Conservation (phyloP, 2,329 filamentous ascomycete genomes). For the Leptodontidium sp. region DNA sequence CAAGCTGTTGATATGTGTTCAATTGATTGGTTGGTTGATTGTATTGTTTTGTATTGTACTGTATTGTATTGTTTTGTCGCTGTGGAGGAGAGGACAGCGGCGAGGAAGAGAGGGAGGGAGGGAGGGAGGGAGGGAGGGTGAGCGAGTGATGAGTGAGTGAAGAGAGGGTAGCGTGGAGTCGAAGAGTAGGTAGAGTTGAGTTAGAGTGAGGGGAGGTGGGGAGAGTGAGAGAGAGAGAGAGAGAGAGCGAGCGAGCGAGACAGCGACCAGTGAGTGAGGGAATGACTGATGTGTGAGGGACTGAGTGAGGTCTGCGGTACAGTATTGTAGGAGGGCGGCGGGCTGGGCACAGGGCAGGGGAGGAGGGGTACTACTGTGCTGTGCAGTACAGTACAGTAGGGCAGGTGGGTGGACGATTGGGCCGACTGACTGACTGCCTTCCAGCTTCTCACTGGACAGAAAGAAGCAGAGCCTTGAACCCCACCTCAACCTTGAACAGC, state of each 20-base stretch:
- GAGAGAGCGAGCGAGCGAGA: background rate
- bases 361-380: too few species aligned
- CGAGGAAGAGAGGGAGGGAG: constrained; percentile 5
- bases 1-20: constrained; percentile 12
- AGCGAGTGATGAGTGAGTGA: background rate
- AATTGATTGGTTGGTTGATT: background rate
- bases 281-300: too few species aligned
- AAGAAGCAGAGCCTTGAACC: background rate
- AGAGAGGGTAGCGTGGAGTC: constrained; percentile 1
- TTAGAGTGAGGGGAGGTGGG: background rate
- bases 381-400: too few species aligned
- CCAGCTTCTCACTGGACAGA: background rate
- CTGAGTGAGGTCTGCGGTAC: too few species aligned
- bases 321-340: too few species aligned
- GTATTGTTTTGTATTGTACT: background rate
- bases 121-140: background rate
- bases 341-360: too few species aligned
- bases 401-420: background rate
- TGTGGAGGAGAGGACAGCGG: constrained; percentile 11
- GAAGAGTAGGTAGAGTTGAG: background rate
- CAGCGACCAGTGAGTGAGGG: too few species aligned
- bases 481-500: constrained; percentile 12
- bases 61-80: background rate
- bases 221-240: background rate
- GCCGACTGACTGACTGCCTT: too few species aligned